A percentile compares a stretch with the other conserved stretches of the same genome.
Conservation (phyloP, 352 stramenopile genomes). For the Saprolegnia parasitica region DNA sequence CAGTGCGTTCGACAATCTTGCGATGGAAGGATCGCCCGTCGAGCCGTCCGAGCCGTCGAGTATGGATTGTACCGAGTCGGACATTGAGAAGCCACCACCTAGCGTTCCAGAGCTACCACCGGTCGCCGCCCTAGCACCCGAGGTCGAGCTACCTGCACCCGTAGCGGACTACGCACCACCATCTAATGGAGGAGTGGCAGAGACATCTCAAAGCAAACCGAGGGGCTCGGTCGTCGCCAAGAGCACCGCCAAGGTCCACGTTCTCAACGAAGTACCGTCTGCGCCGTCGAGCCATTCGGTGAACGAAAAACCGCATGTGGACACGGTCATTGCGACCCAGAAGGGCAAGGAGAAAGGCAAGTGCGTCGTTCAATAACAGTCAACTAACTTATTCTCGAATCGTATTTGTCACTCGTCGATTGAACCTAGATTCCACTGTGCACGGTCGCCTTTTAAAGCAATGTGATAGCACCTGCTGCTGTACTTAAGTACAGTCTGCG, state of each 20-base stretch:
- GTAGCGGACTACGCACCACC: no score
- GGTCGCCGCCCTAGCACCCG: background rate
- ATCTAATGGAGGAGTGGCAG: background rate
- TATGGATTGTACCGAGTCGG: background rate
- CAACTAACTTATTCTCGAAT: slow-evolving; percentile 13
- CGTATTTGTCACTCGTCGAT: background rate
- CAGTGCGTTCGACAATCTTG: background rate
- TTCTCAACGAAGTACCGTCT: slow-evolving; percentile 3
- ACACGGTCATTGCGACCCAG: background rate
- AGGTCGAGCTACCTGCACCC: no score
- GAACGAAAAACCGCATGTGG: background rate
- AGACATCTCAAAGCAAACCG: background rate
- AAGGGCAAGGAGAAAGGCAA: slow-evolving; percentile 18
- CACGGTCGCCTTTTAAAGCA: no score
- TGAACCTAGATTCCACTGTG: no score
- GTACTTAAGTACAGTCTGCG: no score
- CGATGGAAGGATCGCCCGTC: slow-evolving; percentile 1
- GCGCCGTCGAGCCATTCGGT: background rate
- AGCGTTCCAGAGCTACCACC: background rate
- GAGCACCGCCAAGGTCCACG: slow-evolving; percentile 24
- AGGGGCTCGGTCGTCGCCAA: background rate
- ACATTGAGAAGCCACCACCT: background rate
- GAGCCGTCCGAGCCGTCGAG: background rate
- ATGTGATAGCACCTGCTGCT: no score
- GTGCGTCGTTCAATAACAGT: slow-evolving; percentile 27